Percentiles rank a stretch among this genome's conserved stretches.
phyloP scores from a whole-genome alignment of 2,329 filamentous ascomycete genomes.

The Biscogniauxia sp. region DNA sequence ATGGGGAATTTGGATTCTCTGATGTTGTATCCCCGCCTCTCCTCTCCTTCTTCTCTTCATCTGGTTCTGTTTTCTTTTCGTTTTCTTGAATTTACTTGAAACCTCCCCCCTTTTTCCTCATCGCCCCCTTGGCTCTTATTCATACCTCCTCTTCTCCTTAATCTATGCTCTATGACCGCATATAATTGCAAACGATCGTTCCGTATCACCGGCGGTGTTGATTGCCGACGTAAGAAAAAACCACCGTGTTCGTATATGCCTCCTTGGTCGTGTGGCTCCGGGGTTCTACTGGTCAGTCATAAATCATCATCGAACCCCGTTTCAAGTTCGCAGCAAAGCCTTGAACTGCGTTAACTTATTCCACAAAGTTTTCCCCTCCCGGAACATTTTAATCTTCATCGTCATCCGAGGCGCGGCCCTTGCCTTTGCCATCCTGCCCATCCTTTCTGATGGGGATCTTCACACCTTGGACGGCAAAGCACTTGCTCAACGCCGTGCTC shows the following conservation, averaged over 20 bases:
- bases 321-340: neutral
- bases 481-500: constrained; percentile 85
- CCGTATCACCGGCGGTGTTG: too few species aligned
- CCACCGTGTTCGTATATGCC: neutral
- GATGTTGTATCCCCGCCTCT: too few species aligned
- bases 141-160: too few species aligned
- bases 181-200: too few species aligned
- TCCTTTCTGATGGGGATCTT: constrained; percentile 97
- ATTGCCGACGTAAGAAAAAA: neutral
- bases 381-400: constrained; percentile 46
- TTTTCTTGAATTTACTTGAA: too few species aligned
- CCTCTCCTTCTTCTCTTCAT: too few species aligned
- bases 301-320: neutral
- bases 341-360: neutral
- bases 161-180: too few species aligned
- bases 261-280: neutral
- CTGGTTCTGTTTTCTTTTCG: too few species aligned
- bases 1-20: too few species aligned
- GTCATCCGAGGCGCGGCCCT: constrained; percentile 43
- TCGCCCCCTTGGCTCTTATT: too few species aligned
- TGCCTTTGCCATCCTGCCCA: constrained; percentile 50
- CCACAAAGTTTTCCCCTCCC: neutral
- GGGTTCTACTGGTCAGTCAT: neutral
- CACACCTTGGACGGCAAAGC: constrained; percentile 89
- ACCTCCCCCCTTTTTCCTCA: too few species aligned